Evolutionary conservation across 176 grass and related monocot genomes (phyloP), one percentile per base, ranked within the genome.

Genomic region (Aegilops sharonensis): DNA sequence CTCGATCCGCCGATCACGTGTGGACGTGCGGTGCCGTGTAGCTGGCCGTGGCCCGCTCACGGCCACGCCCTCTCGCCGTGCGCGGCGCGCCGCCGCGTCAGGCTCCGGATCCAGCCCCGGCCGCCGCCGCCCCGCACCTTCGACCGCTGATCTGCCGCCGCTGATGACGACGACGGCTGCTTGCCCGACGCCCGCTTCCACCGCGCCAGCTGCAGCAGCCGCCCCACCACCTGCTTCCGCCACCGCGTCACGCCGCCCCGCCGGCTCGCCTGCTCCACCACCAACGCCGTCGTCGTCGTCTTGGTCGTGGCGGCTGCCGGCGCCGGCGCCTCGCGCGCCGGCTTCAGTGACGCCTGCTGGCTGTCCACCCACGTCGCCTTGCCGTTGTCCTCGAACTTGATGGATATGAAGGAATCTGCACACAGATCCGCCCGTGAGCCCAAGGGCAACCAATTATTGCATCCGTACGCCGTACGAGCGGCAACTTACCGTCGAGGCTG

Each of bases 341-440:
- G 56, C 56, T 59, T 57, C 0, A 6, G 0, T 0, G 14, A 6
- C 14, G 48, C 5, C 48, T 52, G 14, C 48, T 57, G 84, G 62
- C 34, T 74, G 48, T 91, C 91, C 43, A 31, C 25, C 95, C 91
- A 94, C 23, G 86, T 86, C 4, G 90, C 90, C 64, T 87, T 94
- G 68, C 92, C 97, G 66, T 99, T 93, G 81, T 94, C 92, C 94
- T 99, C 97, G 50, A 99, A 99, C 81, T 99, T 99, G 88, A 99
- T 94, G 8, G 94, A 96, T 77, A 96, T 99, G 89, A 94, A 99
- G 2, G 97, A 99, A 82, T 96, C 97, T 98, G 11, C 25, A 85
- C 6, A 36, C 56, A n/a, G 4, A 43, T 11, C 64, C 9, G 0
- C 3, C 43, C 11, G 43, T 47, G 43, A 47, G 48, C 47, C n/a